phyloP scores from a whole-genome alignment of 306 rosid species.

The Carpinus viminea region DNA sequence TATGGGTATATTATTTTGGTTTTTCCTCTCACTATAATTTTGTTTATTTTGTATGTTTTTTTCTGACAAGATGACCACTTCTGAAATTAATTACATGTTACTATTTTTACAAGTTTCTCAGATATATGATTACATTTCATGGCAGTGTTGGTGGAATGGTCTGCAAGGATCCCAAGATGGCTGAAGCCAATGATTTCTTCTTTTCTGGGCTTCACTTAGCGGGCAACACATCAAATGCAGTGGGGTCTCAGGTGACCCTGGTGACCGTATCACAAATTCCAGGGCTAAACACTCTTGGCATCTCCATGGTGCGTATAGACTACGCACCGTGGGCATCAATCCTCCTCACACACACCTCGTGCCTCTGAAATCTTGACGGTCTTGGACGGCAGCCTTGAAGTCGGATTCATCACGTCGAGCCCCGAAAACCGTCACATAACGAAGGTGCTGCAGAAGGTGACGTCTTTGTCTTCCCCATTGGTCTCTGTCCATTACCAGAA shows the following conservation, averaged over 20 bases:
- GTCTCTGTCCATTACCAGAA: constrained; percentile 39
- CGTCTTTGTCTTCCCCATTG: constrained; percentile 40
- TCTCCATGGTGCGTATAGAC: constrained; percentile 38
- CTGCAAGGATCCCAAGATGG: constrained; percentile 35
- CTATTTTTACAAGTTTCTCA: not conserved
- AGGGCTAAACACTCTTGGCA: constrained; percentile 40
- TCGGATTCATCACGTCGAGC: constrained; percentile 43
- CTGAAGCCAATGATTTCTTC: constrained; percentile 38
- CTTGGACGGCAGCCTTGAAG: constrained; percentile 36
- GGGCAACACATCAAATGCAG: constrained; percentile 34
- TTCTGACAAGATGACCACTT: not conserved
- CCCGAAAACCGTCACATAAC: constrained; percentile 27
- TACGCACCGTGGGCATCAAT: constrained; percentile 36
- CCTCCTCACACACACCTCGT: constrained; percentile 39
- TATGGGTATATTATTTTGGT: not conserved
- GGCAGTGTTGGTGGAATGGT: constrained; percentile 33
- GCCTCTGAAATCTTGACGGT: constrained; percentile 36
- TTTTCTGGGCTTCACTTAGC: constrained; percentile 29
- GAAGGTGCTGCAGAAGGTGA: constrained; percentile 29
- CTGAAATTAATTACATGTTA: no score
- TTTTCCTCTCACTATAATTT: not conserved
- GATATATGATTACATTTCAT: not conserved
- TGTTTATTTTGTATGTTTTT: no score
- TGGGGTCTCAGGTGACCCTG: constrained; percentile 36
- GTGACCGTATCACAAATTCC: constrained; percentile 30